phyloP scores from a whole-genome alignment of 2,329 filamentous ascomycete genomes.

The Nothomitra cinnamomea region DNA sequence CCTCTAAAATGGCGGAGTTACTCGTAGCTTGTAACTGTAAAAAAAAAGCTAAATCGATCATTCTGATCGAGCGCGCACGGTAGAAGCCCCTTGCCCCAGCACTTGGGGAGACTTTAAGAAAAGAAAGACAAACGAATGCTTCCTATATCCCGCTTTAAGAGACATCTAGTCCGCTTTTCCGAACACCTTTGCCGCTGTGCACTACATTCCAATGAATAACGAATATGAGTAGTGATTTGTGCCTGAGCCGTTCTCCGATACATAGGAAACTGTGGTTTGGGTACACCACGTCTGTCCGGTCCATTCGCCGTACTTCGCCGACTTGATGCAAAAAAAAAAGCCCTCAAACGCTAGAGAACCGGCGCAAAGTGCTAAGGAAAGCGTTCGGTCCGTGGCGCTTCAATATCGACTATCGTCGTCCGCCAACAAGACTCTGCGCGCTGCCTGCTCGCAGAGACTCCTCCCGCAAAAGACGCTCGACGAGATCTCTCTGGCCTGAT shows the following conservation, averaged over 20 bases:
- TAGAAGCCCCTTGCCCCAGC: not conserved
- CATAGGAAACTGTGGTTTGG: not conserved
- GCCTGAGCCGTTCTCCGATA: not conserved
- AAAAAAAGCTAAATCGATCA: too few relatives aligned
- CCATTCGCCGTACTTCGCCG: not conserved
- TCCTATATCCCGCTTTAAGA: too few relatives aligned
- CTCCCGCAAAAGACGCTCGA: not conserved
- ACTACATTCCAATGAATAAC: not conserved
- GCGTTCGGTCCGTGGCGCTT: too few relatives aligned
- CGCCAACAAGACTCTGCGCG: not conserved
- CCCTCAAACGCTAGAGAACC: not conserved
- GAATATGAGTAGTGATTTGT: not conserved
- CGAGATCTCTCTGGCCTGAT: slow-evolving; percentile 1
- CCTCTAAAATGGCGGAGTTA: too few relatives aligned
- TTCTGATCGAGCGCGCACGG: too few relatives aligned
- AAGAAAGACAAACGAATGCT: too few relatives aligned
- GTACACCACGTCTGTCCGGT: not conserved
- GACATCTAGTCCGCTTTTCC: too few relatives aligned
- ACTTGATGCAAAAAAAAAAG: not conserved
- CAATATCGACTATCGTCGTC: too few relatives aligned
- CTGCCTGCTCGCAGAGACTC: not conserved
- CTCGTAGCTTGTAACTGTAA: too few relatives aligned
- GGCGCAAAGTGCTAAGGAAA: not conserved
- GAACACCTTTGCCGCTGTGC: too few relatives aligned
- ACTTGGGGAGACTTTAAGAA: not conserved